Conservation (phyloP, 2,329 filamentous ascomycete genomes). For the Domatiomyces globalis region DNA sequence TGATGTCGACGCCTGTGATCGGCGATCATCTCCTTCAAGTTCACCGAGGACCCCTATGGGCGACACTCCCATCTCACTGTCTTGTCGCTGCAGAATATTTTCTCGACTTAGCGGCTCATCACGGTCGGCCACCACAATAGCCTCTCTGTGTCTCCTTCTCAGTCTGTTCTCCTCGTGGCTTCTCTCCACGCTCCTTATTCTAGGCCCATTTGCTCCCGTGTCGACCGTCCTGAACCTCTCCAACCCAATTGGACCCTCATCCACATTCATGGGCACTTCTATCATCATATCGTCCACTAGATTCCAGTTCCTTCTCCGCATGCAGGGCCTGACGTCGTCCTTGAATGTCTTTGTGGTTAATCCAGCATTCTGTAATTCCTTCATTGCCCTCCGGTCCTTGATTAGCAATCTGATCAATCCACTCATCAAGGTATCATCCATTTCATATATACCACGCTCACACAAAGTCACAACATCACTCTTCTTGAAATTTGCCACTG, state of each 20-base stretch:
- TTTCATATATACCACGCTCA: conserved; percentile 25
- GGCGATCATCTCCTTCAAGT: conserved; percentile 3
- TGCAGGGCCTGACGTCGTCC: conserved; percentile 11
- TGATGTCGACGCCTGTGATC: neutral
- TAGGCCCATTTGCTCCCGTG: neutral
- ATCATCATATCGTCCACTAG: neutral
- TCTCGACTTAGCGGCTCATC: conserved; percentile 56
- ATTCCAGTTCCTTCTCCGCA: neutral
- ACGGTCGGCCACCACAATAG: conserved; percentile 84
- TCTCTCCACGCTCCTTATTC: conserved; percentile 7
- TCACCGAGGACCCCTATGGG: conserved; percentile 9
- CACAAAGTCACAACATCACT: conserved; percentile 29
- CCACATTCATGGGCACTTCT: conserved; percentile 38
- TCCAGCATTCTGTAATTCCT: conserved; percentile 29
- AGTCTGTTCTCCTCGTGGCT: conserved; percentile 43
- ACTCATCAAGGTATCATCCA: conserved; percentile 31
- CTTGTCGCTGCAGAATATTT: conserved; percentile 58
- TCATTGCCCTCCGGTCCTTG: conserved; percentile 25
- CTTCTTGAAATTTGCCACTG: conserved; percentile 33
- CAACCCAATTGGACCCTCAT: conserved; percentile 35
- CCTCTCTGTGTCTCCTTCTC: conserved; percentile 64
- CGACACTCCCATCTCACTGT: conserved; percentile 8
- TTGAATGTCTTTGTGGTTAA: conserved; percentile 30
- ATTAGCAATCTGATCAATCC: conserved; percentile 28
- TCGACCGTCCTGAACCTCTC: conserved; percentile 22